Conservation (phyloP, 2,329 filamentous ascomycete species). For the Ceratocystiopsis brevicomis region DNA sequence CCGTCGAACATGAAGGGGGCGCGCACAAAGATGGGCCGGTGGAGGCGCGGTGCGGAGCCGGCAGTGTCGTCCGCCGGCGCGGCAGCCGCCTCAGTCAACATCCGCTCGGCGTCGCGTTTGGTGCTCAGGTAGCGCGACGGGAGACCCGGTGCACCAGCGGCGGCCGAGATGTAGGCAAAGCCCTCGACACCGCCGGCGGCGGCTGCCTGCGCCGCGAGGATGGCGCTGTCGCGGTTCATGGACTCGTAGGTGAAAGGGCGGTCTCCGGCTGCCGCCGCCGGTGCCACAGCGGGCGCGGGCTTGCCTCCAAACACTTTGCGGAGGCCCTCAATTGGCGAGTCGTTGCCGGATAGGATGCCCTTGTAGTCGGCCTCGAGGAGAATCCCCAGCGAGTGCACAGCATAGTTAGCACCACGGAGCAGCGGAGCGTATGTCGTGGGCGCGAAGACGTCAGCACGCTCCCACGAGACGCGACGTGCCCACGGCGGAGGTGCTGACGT, state of each 20-base stretch:
- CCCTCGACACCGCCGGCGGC: conserved; percentile 41
- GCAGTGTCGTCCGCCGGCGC: conserved; percentile 18
- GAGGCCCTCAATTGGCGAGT: conserved; percentile 63
- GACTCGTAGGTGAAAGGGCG: conserved; percentile 65
- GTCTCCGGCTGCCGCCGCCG: neutral
- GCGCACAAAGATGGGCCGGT: conserved; percentile 61
- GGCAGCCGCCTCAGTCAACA: conserved; percentile 23
- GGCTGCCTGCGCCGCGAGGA: conserved; percentile 65
- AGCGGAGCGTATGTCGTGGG: conserved; percentile 62
- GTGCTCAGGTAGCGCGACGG: conserved; percentile 75
- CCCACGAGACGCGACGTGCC: conserved; percentile 71
- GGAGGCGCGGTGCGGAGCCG: conserved; percentile 31
- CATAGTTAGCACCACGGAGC: conserved; percentile 59
- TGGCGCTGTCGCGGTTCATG: conserved; percentile 86
- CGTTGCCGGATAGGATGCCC: conserved; percentile 63
- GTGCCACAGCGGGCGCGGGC: conserved; percentile 36
- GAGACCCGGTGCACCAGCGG: conserved; percentile 66
- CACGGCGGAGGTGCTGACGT: conserved; percentile 54
- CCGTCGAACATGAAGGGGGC: conserved; percentile 81
- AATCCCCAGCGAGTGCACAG: conserved; percentile 92
- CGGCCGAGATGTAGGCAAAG: conserved; percentile 81
- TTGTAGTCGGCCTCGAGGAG: conserved; percentile 97
- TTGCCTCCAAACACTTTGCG: conserved; percentile 53
- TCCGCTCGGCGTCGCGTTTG: conserved; percentile 70
- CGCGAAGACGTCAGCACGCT: conserved; percentile 69